Evolutionary conservation across 129 eudicot species (phyloP).

Genomic region (Helianthus tuberosus): DNA sequence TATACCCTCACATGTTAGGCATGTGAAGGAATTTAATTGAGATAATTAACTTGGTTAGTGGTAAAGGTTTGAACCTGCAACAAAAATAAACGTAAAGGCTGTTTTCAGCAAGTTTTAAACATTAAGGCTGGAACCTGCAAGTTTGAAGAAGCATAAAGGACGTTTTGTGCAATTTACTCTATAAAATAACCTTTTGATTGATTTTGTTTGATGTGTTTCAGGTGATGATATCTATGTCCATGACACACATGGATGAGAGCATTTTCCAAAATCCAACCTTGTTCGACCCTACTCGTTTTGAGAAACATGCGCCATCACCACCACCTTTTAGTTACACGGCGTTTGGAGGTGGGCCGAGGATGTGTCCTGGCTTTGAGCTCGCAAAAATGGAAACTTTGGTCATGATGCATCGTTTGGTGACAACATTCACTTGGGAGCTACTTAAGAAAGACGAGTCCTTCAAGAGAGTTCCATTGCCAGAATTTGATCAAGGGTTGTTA

Average conservation of each 20-base stretch:
- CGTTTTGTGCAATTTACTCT: no score
- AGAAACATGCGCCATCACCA: slow-evolving; percentile 49
- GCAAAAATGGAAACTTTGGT: slow-evolving; percentile 69
- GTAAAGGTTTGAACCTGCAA: no score
- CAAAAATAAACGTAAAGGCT: no score
- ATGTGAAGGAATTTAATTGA: no score
- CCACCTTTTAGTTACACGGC: slow-evolving; percentile 65
- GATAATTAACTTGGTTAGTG: no score
- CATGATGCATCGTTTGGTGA: slow-evolving; percentile 53
- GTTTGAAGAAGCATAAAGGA: no score
- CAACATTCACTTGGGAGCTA: slow-evolving; percentile 57
- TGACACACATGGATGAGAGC: slow-evolving; percentile 70
- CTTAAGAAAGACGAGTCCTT: slow-evolving; percentile 41
- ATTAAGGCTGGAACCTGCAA: no score
- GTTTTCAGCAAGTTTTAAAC: no score
- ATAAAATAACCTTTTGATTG: not conserved
- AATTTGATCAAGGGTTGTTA: slow-evolving; percentile 58
- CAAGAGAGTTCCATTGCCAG: slow-evolving; percentile 60
- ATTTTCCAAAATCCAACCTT: slow-evolving; percentile 52
- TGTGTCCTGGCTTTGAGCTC: slow-evolving; percentile 78
- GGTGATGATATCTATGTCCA: slow-evolving; percentile 46
- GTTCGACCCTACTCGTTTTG: slow-evolving; percentile 62
- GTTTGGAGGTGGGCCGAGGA: slow-evolving; percentile 72
- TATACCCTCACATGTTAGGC: no score
- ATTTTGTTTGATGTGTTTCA: slow-evolving; percentile 4